These are phyloP conservation scores for Alnus rubra DNA, from an alignment of 306 rosid genomes.

Conservation along the genomic window DNA sequence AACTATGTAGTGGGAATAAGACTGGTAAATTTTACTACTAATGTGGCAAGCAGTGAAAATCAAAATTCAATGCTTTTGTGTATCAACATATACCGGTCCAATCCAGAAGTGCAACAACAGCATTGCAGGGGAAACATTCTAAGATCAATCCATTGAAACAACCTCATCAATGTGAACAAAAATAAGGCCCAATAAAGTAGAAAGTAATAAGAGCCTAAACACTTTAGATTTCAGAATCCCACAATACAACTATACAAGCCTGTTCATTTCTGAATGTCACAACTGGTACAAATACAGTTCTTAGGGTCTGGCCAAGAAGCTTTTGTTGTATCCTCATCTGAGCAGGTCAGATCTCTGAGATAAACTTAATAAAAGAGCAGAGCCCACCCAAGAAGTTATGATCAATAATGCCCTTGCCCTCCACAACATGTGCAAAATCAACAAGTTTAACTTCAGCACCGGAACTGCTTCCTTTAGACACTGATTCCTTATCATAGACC, in stretches of 20 bases:
- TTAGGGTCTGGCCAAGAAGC: neutral
- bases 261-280: neutral
- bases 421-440: conserved; percentile 78
- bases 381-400: conserved; percentile 96
- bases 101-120: neutral
- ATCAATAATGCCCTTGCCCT: conserved; percentile 68
- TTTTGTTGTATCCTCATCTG: neutral
- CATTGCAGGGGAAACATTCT: neutral
- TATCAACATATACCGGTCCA: too few species aligned
- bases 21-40: neutral
- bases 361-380: conserved; percentile 73
- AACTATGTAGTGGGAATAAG: neutral
- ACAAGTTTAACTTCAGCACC: conserved; percentile 56
- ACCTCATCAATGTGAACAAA: neutral
- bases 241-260: neutral
- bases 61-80: too few species aligned
- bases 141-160: neutral
- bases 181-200: neutral
- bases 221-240: neutral
- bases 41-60: too few species aligned
- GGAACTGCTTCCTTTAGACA: conserved; percentile 29
- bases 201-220: neutral
- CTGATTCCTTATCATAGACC: conserved; percentile 53
- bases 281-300: neutral
- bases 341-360: conserved; percentile 45